A percentile compares a stretch with the other conserved stretches of the same genome.
Evolutionary conservation across 2,329 filamentous ascomycete genomes (phyloP).

Genomic region (Neofusicoccum laricinum): DNA sequence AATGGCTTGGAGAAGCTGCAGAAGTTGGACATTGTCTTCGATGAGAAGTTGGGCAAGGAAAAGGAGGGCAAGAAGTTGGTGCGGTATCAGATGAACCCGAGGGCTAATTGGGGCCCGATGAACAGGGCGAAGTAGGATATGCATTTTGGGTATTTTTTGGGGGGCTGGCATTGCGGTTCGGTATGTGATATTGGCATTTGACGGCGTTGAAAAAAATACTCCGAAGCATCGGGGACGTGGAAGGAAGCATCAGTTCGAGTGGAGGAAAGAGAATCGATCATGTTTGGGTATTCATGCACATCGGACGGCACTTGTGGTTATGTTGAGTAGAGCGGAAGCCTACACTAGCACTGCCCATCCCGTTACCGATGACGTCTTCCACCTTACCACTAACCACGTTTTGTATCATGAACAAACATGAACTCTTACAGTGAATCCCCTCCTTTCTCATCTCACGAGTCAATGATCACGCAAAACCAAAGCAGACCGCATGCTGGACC

Average conservation of each 20-base stretch:
- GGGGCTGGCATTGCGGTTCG: background rate
- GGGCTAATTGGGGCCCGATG: constrained; percentile 93
- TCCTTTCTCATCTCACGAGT: no score
- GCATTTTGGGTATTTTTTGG: background rate
- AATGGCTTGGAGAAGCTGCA: background rate
- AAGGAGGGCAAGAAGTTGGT: constrained; percentile 65
- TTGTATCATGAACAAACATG: no score
- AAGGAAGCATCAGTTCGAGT: background rate
- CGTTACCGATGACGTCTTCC: background rate
- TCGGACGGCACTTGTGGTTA: background rate
- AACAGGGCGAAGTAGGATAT: constrained; percentile 42
- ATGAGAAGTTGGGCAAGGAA: constrained; percentile 74
- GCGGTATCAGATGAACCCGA: constrained; percentile 85
- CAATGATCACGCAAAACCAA: no score
- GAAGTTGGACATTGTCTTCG: constrained; percentile 67
- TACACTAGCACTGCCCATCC: background rate
- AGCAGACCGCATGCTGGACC: no score
- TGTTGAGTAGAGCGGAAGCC: background rate
- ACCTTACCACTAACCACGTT: no score
- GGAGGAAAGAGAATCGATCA: background rate
- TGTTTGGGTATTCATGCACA: background rate
- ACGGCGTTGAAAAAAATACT: no score
- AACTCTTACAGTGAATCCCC: background rate
- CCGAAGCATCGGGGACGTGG: background rate
- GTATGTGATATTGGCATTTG: no score